These are phyloP conservation scores for Leptographium procerum DNA, from an alignment of 2,329 filamentous ascomycete genomes.

Conservation along the genomic window DNA sequence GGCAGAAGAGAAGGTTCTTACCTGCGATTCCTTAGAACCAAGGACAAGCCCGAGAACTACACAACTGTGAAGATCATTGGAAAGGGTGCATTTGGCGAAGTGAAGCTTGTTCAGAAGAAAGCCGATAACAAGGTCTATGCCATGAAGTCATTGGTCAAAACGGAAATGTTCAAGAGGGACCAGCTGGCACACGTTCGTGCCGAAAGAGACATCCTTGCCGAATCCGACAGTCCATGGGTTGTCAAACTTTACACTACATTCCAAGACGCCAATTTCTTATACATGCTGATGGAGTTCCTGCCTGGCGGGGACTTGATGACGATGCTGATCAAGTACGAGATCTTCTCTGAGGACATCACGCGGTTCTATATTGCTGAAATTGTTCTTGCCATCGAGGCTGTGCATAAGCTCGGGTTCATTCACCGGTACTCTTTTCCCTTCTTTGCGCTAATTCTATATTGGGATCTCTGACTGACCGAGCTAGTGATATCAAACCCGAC, in stretches of 20 bases:
- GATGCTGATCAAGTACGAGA: conserved; percentile 99
- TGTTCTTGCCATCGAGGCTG: conserved; percentile 93
- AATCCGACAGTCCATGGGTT: conserved; percentile 99
- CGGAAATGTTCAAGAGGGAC: conserved; percentile 99
- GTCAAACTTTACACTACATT: conserved; percentile 98
- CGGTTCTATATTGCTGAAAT: conserved; percentile 99
- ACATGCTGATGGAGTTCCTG: conserved; percentile 99
- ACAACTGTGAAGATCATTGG: conserved; percentile 95
- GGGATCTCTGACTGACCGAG: background rate
- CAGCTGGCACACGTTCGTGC: conserved; percentile 95
- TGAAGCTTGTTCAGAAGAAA: conserved; percentile 94
- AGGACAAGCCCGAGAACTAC: conserved; percentile 90
- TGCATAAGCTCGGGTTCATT: conserved; percentile 95
- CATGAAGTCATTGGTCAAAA: conserved; percentile 96
- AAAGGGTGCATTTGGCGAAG: conserved; percentile 97
- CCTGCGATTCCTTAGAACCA: conserved; percentile 84
- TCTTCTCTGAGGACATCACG: conserved; percentile 97
- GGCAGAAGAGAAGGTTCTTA: conserved; percentile 87
- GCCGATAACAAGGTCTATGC: conserved; percentile 95
- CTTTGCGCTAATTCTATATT: background rate
- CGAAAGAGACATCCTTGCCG: conserved; percentile 92
- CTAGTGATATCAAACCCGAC: conserved; percentile 95
- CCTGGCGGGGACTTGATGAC: conserved; percentile 98
- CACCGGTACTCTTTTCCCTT: conserved; percentile 45
- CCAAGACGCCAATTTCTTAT: conserved; percentile 90